phyloP scores from a whole-genome alignment of 768 basidiomycete genomes.

The Erythrobasidium yunnanense region DNA sequence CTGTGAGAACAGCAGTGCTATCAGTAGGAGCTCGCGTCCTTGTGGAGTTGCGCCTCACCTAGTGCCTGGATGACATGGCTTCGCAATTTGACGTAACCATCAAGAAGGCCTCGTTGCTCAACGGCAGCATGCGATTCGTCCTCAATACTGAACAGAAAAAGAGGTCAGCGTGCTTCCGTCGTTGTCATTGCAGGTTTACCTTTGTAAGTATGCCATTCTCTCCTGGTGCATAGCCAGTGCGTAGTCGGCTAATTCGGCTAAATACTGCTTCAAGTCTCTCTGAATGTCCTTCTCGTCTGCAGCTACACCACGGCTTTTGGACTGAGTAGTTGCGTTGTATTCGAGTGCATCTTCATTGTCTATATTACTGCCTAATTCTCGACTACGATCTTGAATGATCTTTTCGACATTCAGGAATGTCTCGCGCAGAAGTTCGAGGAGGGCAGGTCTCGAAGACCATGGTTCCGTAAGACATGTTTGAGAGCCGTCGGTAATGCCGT shows the following conservation, averaged over 20 bases:
- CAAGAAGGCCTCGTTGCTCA: conserved; percentile 54
- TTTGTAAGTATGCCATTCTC: conserved; percentile 30
- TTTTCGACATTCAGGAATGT: conserved; percentile 53
- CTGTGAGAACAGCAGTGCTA: no score
- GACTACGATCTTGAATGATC: conserved; percentile 40
- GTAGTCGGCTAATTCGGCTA: conserved; percentile 42
- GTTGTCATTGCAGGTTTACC: background rate
- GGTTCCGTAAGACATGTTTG: conserved; percentile 44
- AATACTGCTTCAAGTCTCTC: conserved; percentile 39
- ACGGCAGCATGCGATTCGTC: conserved; percentile 46
- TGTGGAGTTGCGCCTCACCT: conserved; percentile 48
- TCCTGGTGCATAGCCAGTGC: conserved; percentile 34
- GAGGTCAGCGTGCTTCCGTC: background rate
- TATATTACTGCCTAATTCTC: conserved; percentile 40
- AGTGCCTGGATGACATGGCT: conserved; percentile 69
- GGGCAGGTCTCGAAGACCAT: conserved; percentile 65
- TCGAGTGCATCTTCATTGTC: conserved; percentile 33
- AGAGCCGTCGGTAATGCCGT: conserved; percentile 58
- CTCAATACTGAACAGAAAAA: background rate
- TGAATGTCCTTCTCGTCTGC: conserved; percentile 36
- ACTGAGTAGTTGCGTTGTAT: background rate
- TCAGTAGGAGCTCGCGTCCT: no score
- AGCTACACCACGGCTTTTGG: background rate
- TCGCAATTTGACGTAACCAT: conserved; percentile 59
- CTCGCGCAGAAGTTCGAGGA: conserved; percentile 59